Percentiles rank a stretch among this genome's conserved stretches.
Conservation (phyloP, 1,284 basidiomycete species). For the Cryptococcus sp. region DNA sequence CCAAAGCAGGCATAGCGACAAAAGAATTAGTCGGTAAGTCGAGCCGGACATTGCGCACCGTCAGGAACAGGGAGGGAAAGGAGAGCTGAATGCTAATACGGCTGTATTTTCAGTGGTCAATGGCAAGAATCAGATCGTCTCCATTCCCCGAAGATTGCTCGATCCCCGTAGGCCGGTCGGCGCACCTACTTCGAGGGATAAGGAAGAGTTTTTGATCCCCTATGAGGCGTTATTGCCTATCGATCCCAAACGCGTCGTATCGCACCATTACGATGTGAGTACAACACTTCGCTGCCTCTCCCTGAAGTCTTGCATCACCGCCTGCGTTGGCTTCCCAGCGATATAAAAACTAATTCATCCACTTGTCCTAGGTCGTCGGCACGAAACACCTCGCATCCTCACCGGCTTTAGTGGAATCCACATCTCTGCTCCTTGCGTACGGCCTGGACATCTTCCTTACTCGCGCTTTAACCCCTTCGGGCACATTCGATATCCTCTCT, state of each 20-base stretch:
- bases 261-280: slow-evolving; percentile 72
- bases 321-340: background rate
- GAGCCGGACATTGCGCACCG: too few species aligned
- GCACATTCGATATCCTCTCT: slow-evolving; percentile 89
- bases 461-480: slow-evolving; percentile 73
- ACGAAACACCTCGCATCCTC: slow-evolving; percentile 68
- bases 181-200: slow-evolving; percentile 74
- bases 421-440: slow-evolving; percentile 80
- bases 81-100: too few species aligned
- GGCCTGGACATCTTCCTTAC: slow-evolving; percentile 87
- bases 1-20: slow-evolving; percentile 81
- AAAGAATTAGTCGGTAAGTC: slow-evolving; percentile 80
- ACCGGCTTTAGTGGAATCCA: slow-evolving; percentile 86
- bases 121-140: slow-evolving; percentile 69
- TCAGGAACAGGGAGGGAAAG: too few species aligned
- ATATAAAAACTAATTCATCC: background rate
- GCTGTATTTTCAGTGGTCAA: slow-evolving; percentile 65
- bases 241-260: slow-evolving; percentile 73
- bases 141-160: slow-evolving; percentile 72
- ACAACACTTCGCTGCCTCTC: background rate
- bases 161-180: slow-evolving; percentile 80
- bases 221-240: slow-evolving; percentile 78
- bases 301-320: background rate
- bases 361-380: slow-evolving; percentile 58
- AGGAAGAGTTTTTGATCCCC: slow-evolving; percentile 80